phyloP scores from a whole-genome alignment of 441 rosid genomes.

The Arabidopsis hybrid region DNA sequence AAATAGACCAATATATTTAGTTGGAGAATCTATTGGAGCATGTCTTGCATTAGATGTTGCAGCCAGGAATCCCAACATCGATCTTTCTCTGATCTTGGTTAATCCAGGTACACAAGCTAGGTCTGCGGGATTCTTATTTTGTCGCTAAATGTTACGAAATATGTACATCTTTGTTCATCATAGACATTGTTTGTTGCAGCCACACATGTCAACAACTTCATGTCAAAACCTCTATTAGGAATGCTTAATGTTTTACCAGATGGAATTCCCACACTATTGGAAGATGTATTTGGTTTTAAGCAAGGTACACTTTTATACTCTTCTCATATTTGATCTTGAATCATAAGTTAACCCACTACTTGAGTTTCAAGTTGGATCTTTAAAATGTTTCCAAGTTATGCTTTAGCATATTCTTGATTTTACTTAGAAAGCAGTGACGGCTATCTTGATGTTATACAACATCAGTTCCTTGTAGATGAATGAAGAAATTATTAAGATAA shows the following conservation, averaged over 20 bases:
- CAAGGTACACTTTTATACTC: constrained; percentile 57
- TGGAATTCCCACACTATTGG: constrained; percentile 47
- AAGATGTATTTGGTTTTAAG: constrained; percentile 59
- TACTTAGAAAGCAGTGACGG: neutral
- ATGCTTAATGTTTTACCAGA: constrained; percentile 62
- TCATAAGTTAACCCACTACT: neutral
- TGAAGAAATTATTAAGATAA: constrained; percentile 5
- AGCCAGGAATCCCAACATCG: constrained; percentile 62
- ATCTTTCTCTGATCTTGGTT: constrained; percentile 65
- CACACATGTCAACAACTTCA: constrained; percentile 66
- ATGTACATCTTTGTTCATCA: constrained; percentile 7
- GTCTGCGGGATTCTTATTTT: neutral
- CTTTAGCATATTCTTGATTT: neutral
- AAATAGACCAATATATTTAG: constrained; percentile 70
- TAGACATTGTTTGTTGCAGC: constrained; percentile 50
- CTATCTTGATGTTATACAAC: constrained; percentile 3
- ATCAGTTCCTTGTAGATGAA: neutral
- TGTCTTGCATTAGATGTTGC: constrained; percentile 77
- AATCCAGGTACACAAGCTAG: constrained; percentile 61
- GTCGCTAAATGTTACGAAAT: neutral
- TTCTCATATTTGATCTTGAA: constrained; percentile 18
- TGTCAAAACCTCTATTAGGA: constrained; percentile 52
- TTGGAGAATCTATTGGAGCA: constrained; percentile 77
- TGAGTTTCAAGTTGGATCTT: neutral
- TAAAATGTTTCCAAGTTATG: constrained; percentile 4